phyloP scores from a whole-genome alignment of 805 yeast genomes.

The Yamadazyma sp. region DNA sequence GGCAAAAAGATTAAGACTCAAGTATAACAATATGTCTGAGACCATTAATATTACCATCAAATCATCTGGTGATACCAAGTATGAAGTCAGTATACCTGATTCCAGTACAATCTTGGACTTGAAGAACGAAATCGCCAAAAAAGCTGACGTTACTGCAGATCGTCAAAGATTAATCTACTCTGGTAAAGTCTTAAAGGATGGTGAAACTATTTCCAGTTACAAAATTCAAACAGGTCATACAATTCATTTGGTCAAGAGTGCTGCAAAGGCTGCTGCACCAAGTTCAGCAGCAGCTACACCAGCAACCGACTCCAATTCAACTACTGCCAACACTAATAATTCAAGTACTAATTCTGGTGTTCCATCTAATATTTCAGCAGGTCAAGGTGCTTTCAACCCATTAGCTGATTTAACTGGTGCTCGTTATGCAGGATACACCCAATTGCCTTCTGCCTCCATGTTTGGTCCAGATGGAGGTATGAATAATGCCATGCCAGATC shows the following conservation, averaged over 20 bases:
- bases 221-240: constrained; percentile 85
- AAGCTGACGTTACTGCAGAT: constrained; percentile 66
- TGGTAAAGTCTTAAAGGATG: constrained; percentile 89
- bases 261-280: constrained; percentile 38
- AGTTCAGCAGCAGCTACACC: constrained; percentile 23
- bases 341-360: constrained; percentile 29
- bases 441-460: constrained; percentile 81
- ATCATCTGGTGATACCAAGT: constrained; percentile 75
- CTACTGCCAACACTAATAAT: constrained; percentile 13
- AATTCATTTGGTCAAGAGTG: constrained; percentile 84
- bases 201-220: constrained; percentile 68
- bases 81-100: constrained; percentile 56
- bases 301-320: constrained; percentile 12
- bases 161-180: constrained; percentile 89
- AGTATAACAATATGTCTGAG: constrained; percentile 4
- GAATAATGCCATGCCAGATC: constrained; percentile 65
- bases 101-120: constrained; percentile 61
- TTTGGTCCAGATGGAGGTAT: constrained; percentile 96
- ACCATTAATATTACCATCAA: constrained; percentile 28
- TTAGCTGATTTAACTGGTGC: constrained; percentile 93
- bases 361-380: constrained; percentile 83
- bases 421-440: constrained; percentile 88
- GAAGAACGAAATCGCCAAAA: constrained; percentile 60
- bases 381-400: constrained; percentile 86
- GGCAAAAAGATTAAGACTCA: not conserved